A percentile compares a stretch with the other conserved stretches of the same genome.
These are phyloP conservation scores for Plasmodium gonderi DNA, from an alignment of 169 alveolate genomes.

Conservation along the genomic window DNA sequence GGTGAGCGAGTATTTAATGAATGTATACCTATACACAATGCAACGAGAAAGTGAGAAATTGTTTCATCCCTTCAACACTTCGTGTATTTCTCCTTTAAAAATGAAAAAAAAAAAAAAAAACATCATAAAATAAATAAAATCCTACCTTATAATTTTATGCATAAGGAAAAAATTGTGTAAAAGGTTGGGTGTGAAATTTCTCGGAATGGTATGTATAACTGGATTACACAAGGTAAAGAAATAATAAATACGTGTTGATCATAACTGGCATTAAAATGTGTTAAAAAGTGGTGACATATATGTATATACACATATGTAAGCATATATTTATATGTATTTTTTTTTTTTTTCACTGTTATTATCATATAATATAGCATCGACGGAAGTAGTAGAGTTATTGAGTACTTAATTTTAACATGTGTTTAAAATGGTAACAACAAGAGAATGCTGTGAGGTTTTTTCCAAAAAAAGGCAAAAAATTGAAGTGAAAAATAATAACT, in stretches of 20 bases:
- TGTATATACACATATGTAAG: too few relatives aligned
- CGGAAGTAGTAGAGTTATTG: background rate
- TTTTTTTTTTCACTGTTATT: background rate
- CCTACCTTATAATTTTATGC: background rate
- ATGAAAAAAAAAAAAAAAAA: slow-evolving; percentile 20
- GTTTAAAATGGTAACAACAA: background rate
- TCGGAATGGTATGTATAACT: background rate
- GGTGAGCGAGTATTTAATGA: background rate
- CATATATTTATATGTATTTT: background rate
- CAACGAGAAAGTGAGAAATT: background rate
- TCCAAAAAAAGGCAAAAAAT: background rate
- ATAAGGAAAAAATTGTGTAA: slow-evolving; percentile 11
- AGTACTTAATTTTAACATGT: background rate
- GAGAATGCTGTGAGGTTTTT: background rate
- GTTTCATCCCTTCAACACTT: background rate
- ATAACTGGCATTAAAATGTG: background rate
- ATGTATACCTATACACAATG: background rate
- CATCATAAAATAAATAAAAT: background rate
- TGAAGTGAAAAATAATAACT: background rate
- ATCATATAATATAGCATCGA: background rate
- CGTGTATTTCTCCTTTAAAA: background rate
- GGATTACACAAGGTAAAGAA: background rate
- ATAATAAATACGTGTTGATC: background rate
- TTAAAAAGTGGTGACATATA: background rate
- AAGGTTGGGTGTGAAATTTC: background rate